Base-by-base conservation (phyloP, 768 basidiomycete genomes). In the Auricularia heimuer region DNA sequence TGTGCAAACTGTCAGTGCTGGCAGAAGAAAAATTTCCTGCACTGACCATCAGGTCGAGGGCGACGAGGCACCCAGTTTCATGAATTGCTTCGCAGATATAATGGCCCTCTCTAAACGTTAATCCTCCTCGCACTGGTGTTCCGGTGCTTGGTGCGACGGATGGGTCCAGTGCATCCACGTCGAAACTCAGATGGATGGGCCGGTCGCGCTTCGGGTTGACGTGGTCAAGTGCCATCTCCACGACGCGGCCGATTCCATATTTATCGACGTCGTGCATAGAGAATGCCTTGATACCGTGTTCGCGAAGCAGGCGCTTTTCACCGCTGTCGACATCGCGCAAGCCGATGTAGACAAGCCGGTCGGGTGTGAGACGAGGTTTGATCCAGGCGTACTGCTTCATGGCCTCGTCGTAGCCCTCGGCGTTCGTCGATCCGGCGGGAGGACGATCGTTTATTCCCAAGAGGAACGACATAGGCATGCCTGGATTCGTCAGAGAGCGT, bases 31-130 rank as follows among this genome's bases (percentile, higher is more conserved):
- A 35, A 24, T 35, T 29, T 37, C 51, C 63, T 21, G 61, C 36
- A 74, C 84, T 60, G 67, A 90, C 94, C 94, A 99, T 95, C 67
- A 99, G 79, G 76, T 99, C 96, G 29, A 98, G 77, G 0, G 88
- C 92, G 33, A 97, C 94, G 21, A 99, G 83, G 65, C 90, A 82
- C 4, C 94, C 94, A 4, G 95, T 98, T 79, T 97, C 94, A 67
- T 86, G 85, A 54, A 98, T 84, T 4, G 90, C 88, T 77, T 98
- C 94, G 69, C 91, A 94, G 71, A 96, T 94, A 74, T 95, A 98
- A 76, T 98, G 97, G n/a, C 95, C 96, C 73, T 99, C 97, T 68
- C 97, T 81, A 79, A 98, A 99, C 24, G 92, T 94, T 67, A 99
- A 78, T 11, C 97, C 97, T 2, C 97, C 97, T 70, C 95, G 89